A percentile compares a stretch with the other conserved stretches of the same genome.
Conservation (phyloP, 129 eudicot species). For the Saussurea involucrata region DNA sequence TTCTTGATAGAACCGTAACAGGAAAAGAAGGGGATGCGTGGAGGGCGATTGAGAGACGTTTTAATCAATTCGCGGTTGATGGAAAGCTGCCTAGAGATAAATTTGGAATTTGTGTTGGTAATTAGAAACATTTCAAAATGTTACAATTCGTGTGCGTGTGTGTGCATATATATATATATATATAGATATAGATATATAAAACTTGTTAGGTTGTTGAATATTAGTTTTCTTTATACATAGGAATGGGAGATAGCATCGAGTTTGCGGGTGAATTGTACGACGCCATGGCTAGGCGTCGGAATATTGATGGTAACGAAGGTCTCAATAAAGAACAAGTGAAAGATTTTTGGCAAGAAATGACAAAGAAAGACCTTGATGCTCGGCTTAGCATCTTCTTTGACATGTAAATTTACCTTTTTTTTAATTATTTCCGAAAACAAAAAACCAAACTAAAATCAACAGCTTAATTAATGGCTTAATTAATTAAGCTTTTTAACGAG, state of each 20-base stretch:
- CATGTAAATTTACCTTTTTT: slow-evolving; percentile 39
- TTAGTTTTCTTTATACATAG: slow-evolving; percentile 20
- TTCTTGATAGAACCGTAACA: slow-evolving; percentile 67
- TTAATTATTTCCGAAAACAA: neutral
- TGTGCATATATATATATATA: neutral
- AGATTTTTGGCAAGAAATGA: slow-evolving; percentile 82
- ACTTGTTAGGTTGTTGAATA: slow-evolving; percentile 6
- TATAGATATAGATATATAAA: too few species aligned
- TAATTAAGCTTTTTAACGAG: neutral
- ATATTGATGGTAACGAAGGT: slow-evolving; percentile 44
- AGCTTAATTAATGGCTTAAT: neutral
- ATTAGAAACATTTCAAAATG: neutral
- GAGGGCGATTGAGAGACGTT: slow-evolving; percentile 79
- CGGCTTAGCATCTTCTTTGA: slow-evolving; percentile 93
- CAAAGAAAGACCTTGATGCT: slow-evolving; percentile 67
- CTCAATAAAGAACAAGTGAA: slow-evolving; percentile 48
- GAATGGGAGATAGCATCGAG: slow-evolving; percentile 83
- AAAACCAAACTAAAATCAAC: neutral
- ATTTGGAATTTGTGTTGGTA: slow-evolving; percentile 92
- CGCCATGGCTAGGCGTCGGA: slow-evolving; percentile 75
- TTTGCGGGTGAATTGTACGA: slow-evolving; percentile 77
- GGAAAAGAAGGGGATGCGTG: slow-evolving; percentile 80
- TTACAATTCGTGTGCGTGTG: neutral
- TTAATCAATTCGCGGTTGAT: slow-evolving; percentile 44
- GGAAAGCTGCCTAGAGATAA: slow-evolving; percentile 74